phyloP scores from a whole-genome alignment of 805 yeast species.

The Spencermartinsiella europaea region DNA sequence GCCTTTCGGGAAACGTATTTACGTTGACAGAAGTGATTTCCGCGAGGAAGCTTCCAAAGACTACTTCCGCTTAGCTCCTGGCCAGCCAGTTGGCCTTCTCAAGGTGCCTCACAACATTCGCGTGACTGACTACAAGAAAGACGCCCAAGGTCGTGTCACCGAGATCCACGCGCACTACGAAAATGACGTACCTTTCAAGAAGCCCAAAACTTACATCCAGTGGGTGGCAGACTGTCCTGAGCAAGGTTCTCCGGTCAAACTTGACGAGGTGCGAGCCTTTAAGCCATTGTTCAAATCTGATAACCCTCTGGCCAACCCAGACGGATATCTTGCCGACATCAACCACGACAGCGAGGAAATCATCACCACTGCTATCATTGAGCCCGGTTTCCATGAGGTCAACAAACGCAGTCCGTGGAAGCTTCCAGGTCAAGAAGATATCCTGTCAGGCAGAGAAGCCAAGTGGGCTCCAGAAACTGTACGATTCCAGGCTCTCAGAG shows the following conservation, averaged over 20 bases:
- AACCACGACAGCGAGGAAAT: slow-evolving; percentile 74
- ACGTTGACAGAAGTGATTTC: slow-evolving; percentile 86
- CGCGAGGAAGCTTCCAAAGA: slow-evolving; percentile 60
- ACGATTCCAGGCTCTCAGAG: slow-evolving; percentile 96
- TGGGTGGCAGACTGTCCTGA: slow-evolving; percentile 80
- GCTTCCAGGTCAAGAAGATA: slow-evolving; percentile 52
- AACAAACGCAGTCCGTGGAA: slow-evolving; percentile 68
- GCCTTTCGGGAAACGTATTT: slow-evolving; percentile 70
- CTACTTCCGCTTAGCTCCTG: slow-evolving; percentile 89
- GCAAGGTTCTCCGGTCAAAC: slow-evolving; percentile 55
- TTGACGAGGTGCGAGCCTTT: slow-evolving; percentile 79
- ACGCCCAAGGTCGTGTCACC: slow-evolving; percentile 56
- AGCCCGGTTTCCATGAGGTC: slow-evolving; percentile 68
- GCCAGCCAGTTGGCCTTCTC: slow-evolving; percentile 91
- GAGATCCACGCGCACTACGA: slow-evolving; percentile 78
- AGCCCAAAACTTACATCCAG: slow-evolving; percentile 95
- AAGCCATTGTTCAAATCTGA: slow-evolving; percentile 85
- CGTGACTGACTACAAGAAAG: slow-evolving; percentile 62
- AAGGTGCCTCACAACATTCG: slow-evolving; percentile 81
- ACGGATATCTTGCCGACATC: slow-evolving; percentile 80
- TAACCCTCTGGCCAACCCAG: slow-evolving; percentile 84
- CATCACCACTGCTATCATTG: slow-evolving; percentile 62
- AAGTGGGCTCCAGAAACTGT: slow-evolving; percentile 68
- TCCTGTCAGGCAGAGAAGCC: slow-evolving; percentile 60
- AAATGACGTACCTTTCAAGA: slow-evolving; percentile 52